Base-by-base conservation (phyloP, 257 asterid genomes). In the Solanum appendiculatum region DNA sequence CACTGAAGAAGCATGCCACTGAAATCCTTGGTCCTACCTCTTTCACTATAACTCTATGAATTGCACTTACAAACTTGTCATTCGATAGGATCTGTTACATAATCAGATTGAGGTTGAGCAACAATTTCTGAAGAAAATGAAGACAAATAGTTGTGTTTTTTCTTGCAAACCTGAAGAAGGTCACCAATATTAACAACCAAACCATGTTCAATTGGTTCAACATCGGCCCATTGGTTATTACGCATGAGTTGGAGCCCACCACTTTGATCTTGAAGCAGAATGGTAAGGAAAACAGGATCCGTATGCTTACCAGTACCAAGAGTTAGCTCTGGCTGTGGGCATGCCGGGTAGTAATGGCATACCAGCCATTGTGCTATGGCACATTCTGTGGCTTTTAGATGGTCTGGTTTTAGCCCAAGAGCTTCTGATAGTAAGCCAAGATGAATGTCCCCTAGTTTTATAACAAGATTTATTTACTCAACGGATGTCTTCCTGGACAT, bases 171-270 rank as follows among this genome's bases (percentile, higher is more conserved):
- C 97, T 94, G 98, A n/a, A 94, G 88, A 90, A 94, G 90, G 82
- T 95, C 95, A 15, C 95, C 98, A 66, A 94, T 91, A 85, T 94
- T 95, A 87, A 93, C 92, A 2, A 93, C 92, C 77, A 95, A 82
- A 33, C 90, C 90, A 39, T 93, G 96, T 10, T 90, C 75, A 12
- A 93, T 9, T 54, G 97, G 98, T 0, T 78, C 86, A 33, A 95
- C 92, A 63, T 94, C 82, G 5, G 86, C 39, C 91, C 94, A 93
- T 21, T 91, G 92, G 80, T 93, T 89, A 8, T 92, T 78, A 40
- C 90, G 95, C 82, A 95, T 75, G 81, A 91, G 90, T 70, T 93
- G 98, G 70, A 95, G 98, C 86, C 97, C 98, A 2, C 95, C 96
- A 2, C 89, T 89, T 21, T 93, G 94, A 81, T 94, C 95, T 37